Conservation (phyloP, 805 yeast genomes). For the Saccharomycopsis fermentans region DNA sequence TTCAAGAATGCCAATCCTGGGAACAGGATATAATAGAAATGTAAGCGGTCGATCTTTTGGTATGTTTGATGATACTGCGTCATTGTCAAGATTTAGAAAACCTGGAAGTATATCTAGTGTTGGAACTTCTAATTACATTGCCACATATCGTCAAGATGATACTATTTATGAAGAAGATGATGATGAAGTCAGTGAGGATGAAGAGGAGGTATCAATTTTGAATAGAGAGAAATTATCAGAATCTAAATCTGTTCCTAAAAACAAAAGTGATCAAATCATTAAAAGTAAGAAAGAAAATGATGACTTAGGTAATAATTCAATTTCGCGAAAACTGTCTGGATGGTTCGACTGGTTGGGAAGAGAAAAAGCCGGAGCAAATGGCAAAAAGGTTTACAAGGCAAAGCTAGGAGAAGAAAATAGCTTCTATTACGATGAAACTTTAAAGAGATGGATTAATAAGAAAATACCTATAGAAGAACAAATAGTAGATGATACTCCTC, state of each 20-base stretch:
- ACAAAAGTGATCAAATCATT: not conserved
- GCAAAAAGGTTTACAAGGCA: conserved; percentile 71
- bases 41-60: not conserved
- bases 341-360: conserved; percentile 57
- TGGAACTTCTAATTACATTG: conserved; percentile 15
- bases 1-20: not conserved
- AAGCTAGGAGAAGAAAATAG: conserved; percentile 72
- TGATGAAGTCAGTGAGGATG: conserved; percentile 13
- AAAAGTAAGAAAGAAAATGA: not conserved
- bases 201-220: conserved; percentile 10
- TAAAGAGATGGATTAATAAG: conserved; percentile 79
- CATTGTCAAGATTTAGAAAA: conserved; percentile 3
- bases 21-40: not conserved
- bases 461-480: conserved; percentile 59
- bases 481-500: conserved; percentile 25
- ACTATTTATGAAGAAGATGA: conserved; percentile 19
- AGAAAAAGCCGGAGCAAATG: conserved; percentile 39
- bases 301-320: conserved; percentile 10
- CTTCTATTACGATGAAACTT: conserved; percentile 72
- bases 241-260: not conserved
- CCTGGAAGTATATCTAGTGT: conserved; percentile 15
- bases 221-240: not conserved
- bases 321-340: conserved; percentile 19
- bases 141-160: conserved; percentile 18
- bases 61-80: conserved; percentile 6